Percentiles rank a stretch among this genome's conserved stretches.
Conservation (phyloP, 2,329 filamentous ascomycete genomes). For the Colletotrichum tropicicola region DNA sequence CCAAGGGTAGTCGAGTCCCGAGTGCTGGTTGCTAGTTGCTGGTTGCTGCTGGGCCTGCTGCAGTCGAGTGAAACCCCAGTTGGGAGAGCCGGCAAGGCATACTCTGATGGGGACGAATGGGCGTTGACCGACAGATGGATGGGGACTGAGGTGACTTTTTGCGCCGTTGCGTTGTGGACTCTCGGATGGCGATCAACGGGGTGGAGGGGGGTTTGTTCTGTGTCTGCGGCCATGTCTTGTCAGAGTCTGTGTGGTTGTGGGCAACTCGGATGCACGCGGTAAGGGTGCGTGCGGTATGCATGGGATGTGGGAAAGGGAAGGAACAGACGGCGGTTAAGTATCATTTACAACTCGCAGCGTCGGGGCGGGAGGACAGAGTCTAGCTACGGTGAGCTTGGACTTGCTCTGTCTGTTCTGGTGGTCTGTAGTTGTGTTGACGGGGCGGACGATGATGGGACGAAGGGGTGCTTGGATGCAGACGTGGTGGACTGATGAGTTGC, state of each 20-base stretch:
- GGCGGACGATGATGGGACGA: conserved; percentile 10
- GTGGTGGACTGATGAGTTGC: background rate
- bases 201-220: background rate
- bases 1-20: background rate
- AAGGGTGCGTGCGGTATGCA: conserved; percentile 11
- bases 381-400: conserved; percentile 5
- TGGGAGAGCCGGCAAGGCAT: background rate
- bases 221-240: conserved; percentile 3
- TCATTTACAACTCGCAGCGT: too few relatives aligned
- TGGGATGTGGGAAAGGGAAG: conserved; percentile 24
- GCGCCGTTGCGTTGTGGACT: background rate
- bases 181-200: background rate
- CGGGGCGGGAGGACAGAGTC: background rate
- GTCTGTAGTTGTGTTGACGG: background rate
- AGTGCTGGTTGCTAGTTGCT: background rate
- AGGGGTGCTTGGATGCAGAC: background rate
- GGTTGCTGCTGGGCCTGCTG: background rate
- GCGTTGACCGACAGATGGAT: background rate
- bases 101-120: background rate
- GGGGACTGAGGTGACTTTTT: background rate
- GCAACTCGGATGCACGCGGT: background rate
- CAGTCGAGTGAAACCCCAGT: background rate
- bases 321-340: conserved; percentile 18
- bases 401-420: conserved; percentile 6
- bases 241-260: conserved; percentile 14